Evolutionary conservation across 192 early-diverging fungal genomes (phyloP).

Genomic region (Coemansia sp.): DNA sequence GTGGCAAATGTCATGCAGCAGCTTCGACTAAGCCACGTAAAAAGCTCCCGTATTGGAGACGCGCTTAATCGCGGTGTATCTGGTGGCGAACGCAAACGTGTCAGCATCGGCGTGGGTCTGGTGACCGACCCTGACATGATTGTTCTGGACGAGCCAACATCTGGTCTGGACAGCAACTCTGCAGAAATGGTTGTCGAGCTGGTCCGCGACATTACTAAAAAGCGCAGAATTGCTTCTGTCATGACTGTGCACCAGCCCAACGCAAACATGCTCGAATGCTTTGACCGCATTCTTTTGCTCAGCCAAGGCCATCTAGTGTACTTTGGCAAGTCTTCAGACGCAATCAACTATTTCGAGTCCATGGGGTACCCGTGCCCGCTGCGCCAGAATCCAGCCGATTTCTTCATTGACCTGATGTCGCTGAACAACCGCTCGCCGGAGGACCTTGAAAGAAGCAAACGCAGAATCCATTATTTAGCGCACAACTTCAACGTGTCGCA

Average conservation of each 20-base stretch:
- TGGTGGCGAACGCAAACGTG: conserved; percentile 91
- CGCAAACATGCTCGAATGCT: conserved; percentile 85
- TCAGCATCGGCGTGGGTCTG: conserved; percentile 91
- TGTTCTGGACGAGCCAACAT: conserved; percentile 84
- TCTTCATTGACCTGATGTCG: conserved; percentile 56
- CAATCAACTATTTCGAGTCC: conserved; percentile 70
- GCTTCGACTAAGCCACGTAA: conserved; percentile 80
- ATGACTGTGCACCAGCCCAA: conserved; percentile 96
- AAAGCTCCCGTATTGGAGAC: conserved; percentile 77
- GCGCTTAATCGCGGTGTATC: conserved; percentile 73
- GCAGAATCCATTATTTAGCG: conserved; percentile 39
- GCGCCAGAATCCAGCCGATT: conserved; percentile 92
- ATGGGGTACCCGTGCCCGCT: conserved; percentile 81
- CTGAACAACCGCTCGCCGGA: conserved; percentile 53
- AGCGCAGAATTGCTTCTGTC: conserved; percentile 78
- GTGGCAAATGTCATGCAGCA: conserved; percentile 82
- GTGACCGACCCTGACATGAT: conserved; percentile 91
- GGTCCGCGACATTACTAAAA: conserved; percentile 72
- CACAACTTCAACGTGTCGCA: conserved; percentile 24
- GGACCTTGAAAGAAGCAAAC: conserved; percentile 37
- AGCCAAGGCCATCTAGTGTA: conserved; percentile 81
- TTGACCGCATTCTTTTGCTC: conserved; percentile 85
- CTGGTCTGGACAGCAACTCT: conserved; percentile 87
- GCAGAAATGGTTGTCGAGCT: conserved; percentile 94
- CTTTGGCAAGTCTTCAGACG: conserved; percentile 68